Evolutionary conservation across 2,329 filamentous ascomycete genomes (phyloP), one percentile per base, ranked within the genome.

Genomic region (Penicillium corylophilum): DNA sequence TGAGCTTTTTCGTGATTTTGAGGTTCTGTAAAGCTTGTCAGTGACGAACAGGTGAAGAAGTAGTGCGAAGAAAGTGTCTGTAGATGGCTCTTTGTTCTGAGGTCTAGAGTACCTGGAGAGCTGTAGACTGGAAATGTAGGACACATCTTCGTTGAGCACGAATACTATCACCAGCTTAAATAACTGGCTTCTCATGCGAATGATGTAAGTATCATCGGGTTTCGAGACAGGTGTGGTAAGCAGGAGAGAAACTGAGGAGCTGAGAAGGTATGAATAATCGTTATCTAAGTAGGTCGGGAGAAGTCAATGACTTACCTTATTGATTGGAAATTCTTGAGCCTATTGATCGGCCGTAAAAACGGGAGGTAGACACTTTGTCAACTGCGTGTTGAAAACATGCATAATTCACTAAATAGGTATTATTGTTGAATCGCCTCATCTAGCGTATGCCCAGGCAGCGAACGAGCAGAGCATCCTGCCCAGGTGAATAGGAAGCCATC

Each of bases 161-260:
- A 38, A 16, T 3, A 36, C 1, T 4, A 20, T 41, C 15, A 15
- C 10, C 10, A 22, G n/a, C 13, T 24, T 3, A 20, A 13, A 13
- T 3, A 6, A 38, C 5, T n/a, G 26, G 23, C n/a, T 10, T 9
- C 7, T 8, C 9, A 29, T 29, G 8, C 16, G 8, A 23, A 10
- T 9, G n/a, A 20, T 46, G 29, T 20, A 28, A 46, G 36, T 35
- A 15, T 45, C n/a, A 40, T n/a, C 26, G 24, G 20, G 26, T 40
- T n/a, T n/a, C n/a, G n/a, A n/a, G n/a, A n/a, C n/a, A n/a, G n/a
- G 16, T 42, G 43, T 20, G 41, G 43, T 39, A 36, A 18, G 49
- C 24, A 22, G 44, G 46, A 47, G 42, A 45, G 41, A 39, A 22
- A 33, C n/a, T 23, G 33, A 40, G 20, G 8, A 26, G 29, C 15